phyloP scores from a whole-genome alignment of 169 alveolate species.

The Plasmodium berghei region DNA sequence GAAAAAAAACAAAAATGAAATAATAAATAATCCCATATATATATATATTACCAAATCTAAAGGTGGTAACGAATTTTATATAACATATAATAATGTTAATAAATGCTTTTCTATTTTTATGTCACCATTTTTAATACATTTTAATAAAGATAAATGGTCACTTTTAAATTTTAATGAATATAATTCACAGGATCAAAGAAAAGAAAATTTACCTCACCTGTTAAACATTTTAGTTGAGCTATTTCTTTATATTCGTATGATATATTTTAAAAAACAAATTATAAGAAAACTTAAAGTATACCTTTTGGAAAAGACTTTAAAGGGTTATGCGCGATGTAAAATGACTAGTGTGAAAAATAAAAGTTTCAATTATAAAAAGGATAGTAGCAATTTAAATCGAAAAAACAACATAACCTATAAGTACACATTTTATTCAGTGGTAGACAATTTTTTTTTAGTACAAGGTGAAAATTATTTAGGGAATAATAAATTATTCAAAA shows the following conservation, averaged over 20 bases:
- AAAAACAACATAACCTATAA: constrained; percentile 1
- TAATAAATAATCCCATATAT: constrained; percentile 2
- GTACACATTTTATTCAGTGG: constrained; percentile 21
- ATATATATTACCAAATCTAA: constrained; percentile 12
- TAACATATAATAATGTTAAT: constrained; percentile 36
- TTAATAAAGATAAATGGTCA: constrained; percentile 8
- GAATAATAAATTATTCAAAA: constrained; percentile 22
- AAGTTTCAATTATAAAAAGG: background rate
- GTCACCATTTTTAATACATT: constrained; percentile 22
- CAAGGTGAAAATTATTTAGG: constrained; percentile 7
- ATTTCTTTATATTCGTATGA: constrained; percentile 5
- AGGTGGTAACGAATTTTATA: constrained; percentile 23
- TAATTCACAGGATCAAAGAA: background rate
- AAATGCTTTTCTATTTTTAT: constrained; percentile 44
- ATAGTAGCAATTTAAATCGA: background rate
- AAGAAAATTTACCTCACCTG: background rate
- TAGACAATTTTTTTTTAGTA: constrained; percentile 41
- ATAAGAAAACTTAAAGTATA: constrained; percentile 28
- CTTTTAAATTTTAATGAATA: background rate
- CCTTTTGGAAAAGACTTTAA: constrained; percentile 28
- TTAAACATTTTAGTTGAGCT: constrained; percentile 20
- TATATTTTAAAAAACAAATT: constrained; percentile 21
- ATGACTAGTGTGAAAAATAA: too few species aligned
- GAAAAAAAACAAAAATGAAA: background rate
- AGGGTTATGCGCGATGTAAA: constrained; percentile 21